Percentiles rank a stretch among this genome's conserved stretches.
Conservation (phyloP, 2,329 filamentous ascomycete species). For the Hypoxylon sp. region DNA sequence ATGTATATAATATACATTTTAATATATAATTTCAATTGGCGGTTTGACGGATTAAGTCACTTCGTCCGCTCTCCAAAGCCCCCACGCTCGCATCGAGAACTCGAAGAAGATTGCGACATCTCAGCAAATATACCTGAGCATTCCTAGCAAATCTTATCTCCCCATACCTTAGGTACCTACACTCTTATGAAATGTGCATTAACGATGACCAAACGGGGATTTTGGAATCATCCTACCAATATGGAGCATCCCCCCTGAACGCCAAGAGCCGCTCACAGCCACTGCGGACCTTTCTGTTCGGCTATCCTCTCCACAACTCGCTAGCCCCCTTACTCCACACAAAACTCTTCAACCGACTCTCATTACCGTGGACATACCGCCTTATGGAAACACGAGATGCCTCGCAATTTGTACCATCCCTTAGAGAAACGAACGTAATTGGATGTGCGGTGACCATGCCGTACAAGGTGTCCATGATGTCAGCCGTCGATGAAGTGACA, state of each 20-base stretch:
- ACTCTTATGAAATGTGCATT: conserved; percentile 2
- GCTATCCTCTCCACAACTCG: conserved; percentile 29
- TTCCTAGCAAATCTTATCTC: not conserved
- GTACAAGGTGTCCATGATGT: conserved; percentile 83
- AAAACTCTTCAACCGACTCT: conserved; percentile 24
- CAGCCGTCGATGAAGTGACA: conserved; percentile 80
- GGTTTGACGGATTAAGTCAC: not conserved
- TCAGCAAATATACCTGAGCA: not conserved
- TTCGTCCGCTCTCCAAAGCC: conserved; percentile 1
- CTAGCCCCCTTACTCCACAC: conserved; percentile 22
- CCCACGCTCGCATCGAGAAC: not conserved
- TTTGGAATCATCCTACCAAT: conserved; percentile 28
- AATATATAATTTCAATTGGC: too few species aligned
- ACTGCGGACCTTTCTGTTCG: conserved; percentile 27
- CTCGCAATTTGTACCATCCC: conserved; percentile 16
- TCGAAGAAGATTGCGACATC: not conserved
- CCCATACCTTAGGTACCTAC: not conserved
- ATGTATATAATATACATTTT: too few species aligned
- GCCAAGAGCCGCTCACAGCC: conserved; percentile 9
- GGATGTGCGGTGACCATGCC: conserved; percentile 78
- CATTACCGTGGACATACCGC: conserved; percentile 21
- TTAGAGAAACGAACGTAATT: conserved; percentile 59
- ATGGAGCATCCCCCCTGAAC: conserved; percentile 23
- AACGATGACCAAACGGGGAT: conserved; percentile 4
- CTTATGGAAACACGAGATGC: conserved; percentile 25